Evolutionary conservation across 805 yeast species (phyloP).

Genomic region (Pichia manshurica): DNA sequence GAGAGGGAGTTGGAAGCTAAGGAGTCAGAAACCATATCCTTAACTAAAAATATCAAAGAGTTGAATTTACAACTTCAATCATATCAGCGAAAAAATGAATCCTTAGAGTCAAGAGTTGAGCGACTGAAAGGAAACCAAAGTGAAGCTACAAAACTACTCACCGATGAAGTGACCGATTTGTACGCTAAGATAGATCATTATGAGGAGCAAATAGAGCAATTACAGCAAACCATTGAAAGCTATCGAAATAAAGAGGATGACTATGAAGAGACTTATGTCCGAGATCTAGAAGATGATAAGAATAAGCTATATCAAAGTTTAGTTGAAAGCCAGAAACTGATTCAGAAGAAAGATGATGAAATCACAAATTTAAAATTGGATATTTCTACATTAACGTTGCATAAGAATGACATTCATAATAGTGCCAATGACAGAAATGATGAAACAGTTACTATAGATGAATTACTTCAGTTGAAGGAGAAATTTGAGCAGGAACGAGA

Average conservation of each 20-base stretch:
- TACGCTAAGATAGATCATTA: constrained; percentile 13
- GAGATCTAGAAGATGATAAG: constrained; percentile 25
- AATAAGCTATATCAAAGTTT: constrained; percentile 9
- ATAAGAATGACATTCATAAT: too few relatives aligned
- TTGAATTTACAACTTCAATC: constrained; percentile 8
- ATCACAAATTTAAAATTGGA: constrained; percentile 6
- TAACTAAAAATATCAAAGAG: constrained; percentile 9
- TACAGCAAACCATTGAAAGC: neutral
- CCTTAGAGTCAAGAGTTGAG: neutral
- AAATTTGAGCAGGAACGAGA: constrained; percentile 11
- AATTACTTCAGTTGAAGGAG: constrained; percentile 3
- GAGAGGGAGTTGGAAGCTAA: constrained; percentile 12
- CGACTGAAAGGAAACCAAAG: neutral
- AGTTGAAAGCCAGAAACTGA: neutral
- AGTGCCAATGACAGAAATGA: neutral
- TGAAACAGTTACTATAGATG: constrained; percentile 4
- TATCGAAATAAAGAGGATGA: constrained; percentile 17
- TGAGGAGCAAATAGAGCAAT: constrained; percentile 6
- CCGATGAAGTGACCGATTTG: constrained; percentile 12
- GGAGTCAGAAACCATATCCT: neutral
- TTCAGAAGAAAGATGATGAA: constrained; percentile 1
- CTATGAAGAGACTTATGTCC: constrained; percentile 27
- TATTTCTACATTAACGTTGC: neutral
- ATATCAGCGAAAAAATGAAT: constrained; percentile 1
- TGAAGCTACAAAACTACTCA: constrained; percentile 1